Conservation (phyloP, 148 eudicot genomes). For the Cornus suecica region DNA sequence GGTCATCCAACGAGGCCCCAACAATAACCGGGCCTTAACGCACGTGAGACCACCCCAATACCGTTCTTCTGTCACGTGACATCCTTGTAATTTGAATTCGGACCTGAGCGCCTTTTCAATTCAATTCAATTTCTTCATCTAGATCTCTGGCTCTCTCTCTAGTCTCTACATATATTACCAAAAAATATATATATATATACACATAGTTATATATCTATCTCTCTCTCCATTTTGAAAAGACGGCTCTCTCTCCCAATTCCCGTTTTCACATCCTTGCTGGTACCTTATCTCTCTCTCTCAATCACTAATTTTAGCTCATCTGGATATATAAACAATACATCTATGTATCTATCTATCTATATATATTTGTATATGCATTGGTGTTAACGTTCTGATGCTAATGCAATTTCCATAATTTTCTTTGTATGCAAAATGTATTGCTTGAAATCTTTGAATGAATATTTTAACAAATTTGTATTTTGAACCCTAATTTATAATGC, state of each 20-base stretch:
- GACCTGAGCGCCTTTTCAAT: constrained; percentile 14
- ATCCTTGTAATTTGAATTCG: constrained; percentile 20
- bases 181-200: no score
- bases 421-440: background rate
- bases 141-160: background rate
- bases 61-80: constrained; percentile 10
- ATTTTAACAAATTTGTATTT: background rate
- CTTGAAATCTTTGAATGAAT: background rate
- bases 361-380: background rate
- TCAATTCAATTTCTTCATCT: constrained; percentile 13
- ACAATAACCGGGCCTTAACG: background rate
- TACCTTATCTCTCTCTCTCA: background rate
- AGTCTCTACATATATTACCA: no score
- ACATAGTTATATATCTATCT: no score
- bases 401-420: background rate
- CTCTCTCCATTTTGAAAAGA: background rate
- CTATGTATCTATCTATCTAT: background rate
- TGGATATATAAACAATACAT: background rate
- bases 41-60: background rate
- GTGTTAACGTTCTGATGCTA: background rate
- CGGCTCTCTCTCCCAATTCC: background rate
- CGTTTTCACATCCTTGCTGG: background rate
- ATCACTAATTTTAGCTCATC: background rate
- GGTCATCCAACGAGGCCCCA: no score
- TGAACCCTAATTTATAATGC: background rate